phyloP scores from a whole-genome alignment of 208 protist species.

The Leishmania lainsoni region DNA sequence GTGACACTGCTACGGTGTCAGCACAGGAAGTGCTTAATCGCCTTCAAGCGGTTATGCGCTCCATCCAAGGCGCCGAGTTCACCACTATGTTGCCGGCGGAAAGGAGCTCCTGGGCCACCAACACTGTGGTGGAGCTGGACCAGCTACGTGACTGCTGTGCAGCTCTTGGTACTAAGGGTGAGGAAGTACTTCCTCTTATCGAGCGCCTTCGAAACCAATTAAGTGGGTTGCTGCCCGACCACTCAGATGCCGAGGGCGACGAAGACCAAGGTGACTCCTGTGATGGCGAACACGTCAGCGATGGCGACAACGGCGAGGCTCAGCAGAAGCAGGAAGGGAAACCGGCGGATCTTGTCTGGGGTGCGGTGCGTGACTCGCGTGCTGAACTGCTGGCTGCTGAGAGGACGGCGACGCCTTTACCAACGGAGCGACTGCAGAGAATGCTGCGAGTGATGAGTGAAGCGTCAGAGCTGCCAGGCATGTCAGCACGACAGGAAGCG shows the following conservation, averaged over 20 bases:
- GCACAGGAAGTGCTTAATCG: constrained; percentile 34
- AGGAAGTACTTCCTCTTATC: constrained; percentile 34
- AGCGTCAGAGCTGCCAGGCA: constrained; percentile 2
- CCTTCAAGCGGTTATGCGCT: constrained; percentile 43
- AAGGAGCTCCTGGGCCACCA: constrained; percentile 31
- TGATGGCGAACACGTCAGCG: background rate
- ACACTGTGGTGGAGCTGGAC: constrained; percentile 29
- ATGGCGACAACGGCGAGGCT: background rate
- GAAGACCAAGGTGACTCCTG: constrained; percentile 5
- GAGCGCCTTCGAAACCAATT: constrained; percentile 29
- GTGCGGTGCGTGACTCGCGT: constrained; percentile 37
- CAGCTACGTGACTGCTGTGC: constrained; percentile 31
- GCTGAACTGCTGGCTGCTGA: constrained; percentile 33
- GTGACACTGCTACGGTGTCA: background rate
- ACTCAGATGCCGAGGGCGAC: background rate
- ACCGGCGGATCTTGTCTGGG: constrained; percentile 14
- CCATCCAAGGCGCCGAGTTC: constrained; percentile 51
- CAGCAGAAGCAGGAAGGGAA: background rate
- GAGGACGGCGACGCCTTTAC: constrained; percentile 11
- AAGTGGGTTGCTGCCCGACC: constrained; percentile 1
- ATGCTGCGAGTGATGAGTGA: constrained; percentile 20
- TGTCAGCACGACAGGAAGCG: constrained; percentile 9
- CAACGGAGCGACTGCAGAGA: constrained; percentile 31
- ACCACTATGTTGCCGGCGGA: constrained; percentile 20
- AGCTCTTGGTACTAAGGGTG: constrained; percentile 25